Percentiles rank a stretch among this genome's conserved stretches.
Evolutionary conservation across 177 flowering plant species (phyloP).

Genomic region (Vitis hybrid): DNA sequence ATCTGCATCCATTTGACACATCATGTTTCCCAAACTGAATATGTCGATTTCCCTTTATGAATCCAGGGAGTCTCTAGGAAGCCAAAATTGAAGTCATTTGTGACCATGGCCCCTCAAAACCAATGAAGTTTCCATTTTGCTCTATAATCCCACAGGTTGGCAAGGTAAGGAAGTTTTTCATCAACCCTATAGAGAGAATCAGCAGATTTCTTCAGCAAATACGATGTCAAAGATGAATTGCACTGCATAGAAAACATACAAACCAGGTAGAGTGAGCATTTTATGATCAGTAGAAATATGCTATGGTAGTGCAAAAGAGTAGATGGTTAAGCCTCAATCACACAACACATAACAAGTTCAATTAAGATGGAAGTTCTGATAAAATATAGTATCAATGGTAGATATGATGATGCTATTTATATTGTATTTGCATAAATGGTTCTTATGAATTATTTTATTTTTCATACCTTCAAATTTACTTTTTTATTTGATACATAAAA

Average conservation of each 20-base stretch:
- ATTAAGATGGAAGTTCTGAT: too few relatives aligned
- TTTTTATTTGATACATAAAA: background rate
- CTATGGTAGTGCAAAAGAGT: too few relatives aligned
- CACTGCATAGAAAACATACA: constrained; percentile 36
- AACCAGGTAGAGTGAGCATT: background rate
- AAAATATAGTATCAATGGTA: too few relatives aligned
- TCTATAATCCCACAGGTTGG: background rate
- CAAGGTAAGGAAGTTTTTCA: too few relatives aligned
- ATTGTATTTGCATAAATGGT: background rate
- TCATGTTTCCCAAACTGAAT: too few relatives aligned
- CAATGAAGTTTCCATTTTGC: background rate
- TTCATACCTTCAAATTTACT: background rate
- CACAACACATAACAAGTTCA: too few relatives aligned
- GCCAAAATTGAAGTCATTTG: background rate
- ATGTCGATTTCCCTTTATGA: too few relatives aligned
- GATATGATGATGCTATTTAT: background rate
- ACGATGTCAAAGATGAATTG: constrained; percentile 46
- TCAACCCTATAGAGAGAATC: background rate
- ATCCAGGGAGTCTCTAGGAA: too few relatives aligned
- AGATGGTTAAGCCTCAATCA: too few relatives aligned
- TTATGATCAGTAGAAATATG: background rate
- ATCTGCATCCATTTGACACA: too few relatives aligned
- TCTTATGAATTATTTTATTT: background rate
- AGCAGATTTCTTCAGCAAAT: constrained; percentile 51
- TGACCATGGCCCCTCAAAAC: background rate